Conservation (phyloP, 202 grass and related monocot genomes). For the Musa balbisiana region DNA sequence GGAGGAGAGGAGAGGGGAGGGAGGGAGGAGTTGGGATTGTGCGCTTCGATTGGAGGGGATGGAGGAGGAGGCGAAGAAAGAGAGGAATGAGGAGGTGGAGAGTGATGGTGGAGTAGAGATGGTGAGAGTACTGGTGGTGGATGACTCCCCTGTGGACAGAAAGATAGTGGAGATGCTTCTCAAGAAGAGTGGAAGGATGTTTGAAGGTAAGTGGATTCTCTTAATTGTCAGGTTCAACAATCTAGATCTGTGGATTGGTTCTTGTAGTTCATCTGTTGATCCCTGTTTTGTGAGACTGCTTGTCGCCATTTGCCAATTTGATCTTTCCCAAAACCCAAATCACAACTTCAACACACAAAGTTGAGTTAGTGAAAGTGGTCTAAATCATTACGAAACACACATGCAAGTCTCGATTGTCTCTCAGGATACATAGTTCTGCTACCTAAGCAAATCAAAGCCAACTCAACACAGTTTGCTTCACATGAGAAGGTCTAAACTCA, state of each 20-base stretch:
- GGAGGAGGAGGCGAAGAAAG: background rate
- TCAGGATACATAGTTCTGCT: no score
- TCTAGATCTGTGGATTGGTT: background rate
- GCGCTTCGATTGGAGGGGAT: background rate
- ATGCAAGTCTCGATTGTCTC: no score
- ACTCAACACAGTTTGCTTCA: no score
- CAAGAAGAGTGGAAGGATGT: conserved; percentile 15
- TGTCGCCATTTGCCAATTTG: no score
- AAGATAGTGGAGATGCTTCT: conserved; percentile 22
- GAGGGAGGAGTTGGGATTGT: background rate
- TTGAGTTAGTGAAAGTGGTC: no score
- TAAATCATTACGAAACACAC: no score
- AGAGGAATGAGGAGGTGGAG: background rate
- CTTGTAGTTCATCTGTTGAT: background rate
- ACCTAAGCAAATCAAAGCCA: no score
- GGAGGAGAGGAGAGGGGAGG: background rate
- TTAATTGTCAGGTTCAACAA: background rate
- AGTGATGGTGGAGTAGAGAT: background rate
- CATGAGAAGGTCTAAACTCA: no score
- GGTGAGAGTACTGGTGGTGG: conserved; percentile 20
- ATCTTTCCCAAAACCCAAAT: no score
- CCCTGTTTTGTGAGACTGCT: no score
- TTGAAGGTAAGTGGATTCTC: conserved; percentile 11
- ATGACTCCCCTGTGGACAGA: conserved; percentile 19
- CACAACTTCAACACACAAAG: no score